Percentiles rank a stretch among this genome's conserved stretches.
Conservation (phyloP, 306 rosid genomes). For the Prunus davidiana region DNA sequence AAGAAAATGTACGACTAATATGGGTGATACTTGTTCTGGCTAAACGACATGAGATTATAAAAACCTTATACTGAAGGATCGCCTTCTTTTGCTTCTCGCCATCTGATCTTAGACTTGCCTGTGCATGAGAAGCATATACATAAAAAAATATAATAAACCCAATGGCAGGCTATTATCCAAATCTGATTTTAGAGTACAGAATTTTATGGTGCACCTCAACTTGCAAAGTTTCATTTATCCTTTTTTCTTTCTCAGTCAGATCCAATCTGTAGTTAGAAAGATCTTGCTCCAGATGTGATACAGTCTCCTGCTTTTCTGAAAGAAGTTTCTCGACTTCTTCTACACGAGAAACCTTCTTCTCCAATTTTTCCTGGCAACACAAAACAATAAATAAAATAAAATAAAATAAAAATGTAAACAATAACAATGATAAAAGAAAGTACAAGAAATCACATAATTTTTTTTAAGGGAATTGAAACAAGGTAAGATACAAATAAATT, state of each 20-base stretch:
- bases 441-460: background rate
- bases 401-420: background rate
- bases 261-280: conserved; percentile 60
- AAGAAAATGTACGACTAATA: background rate
- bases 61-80: conserved; percentile 54
- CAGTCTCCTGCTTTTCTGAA: conserved; percentile 48
- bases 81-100: conserved; percentile 60
- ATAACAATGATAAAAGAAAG: background rate
- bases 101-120: conserved; percentile 67
- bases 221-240: conserved; percentile 48
- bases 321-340: conserved; percentile 55
- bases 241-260: conserved; percentile 65
- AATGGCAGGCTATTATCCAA: background rate
- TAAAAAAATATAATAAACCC: background rate
- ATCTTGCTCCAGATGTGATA: conserved; percentile 61
- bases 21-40: background rate
- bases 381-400: conserved; percentile 6
- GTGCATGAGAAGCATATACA: conserved; percentile 18
- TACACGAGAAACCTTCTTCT: conserved; percentile 56
- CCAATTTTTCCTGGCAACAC: conserved; percentile 55
- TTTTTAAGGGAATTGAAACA: background rate
- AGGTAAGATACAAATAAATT: background rate
- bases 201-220: conserved; percentile 51
- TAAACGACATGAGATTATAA: background rate
- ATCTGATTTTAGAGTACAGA: background rate